Percentiles rank a stretch among this genome's conserved stretches.
These are phyloP conservation scores for Lumnitzera littorea DNA, from an alignment of 345 rosid species.

Conservation along the genomic window DNA sequence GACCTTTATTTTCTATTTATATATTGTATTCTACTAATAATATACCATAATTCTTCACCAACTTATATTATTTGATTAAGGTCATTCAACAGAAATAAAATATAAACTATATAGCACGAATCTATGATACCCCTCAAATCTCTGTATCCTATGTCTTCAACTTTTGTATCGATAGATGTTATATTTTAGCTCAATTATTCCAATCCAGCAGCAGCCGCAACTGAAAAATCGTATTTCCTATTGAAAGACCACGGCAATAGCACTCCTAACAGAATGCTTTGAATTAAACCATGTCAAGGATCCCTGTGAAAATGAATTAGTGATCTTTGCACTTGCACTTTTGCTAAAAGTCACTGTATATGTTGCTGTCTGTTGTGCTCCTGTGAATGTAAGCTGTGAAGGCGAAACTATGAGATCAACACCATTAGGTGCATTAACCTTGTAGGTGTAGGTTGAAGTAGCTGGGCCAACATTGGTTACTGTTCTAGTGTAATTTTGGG, in stretches of 20 bases:
- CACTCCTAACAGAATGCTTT: conserved; percentile 14
- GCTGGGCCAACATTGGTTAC: conserved; percentile 15
- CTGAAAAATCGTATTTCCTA: background rate
- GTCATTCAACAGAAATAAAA: too few relatives aligned
- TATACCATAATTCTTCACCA: too few relatives aligned
- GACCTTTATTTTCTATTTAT: too few relatives aligned
- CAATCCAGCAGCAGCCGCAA: background rate
- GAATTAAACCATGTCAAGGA: conserved; percentile 12
- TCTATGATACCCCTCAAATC: too few relatives aligned
- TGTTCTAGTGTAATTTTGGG: conserved; percentile 13
- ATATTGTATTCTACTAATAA: too few relatives aligned
- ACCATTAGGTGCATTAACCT: conserved; percentile 8
- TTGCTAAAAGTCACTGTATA: conserved; percentile 17
- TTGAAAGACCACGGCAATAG: conserved; percentile 10
- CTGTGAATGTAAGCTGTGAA: conserved; percentile 6
- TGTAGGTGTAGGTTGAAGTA: conserved; percentile 2
- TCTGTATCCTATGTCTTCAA: too few relatives aligned
- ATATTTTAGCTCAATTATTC: background rate
- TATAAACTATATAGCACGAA: too few relatives aligned
- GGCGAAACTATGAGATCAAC: conserved; percentile 17
- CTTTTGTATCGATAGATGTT: too few relatives aligned
- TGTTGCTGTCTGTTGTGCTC: conserved; percentile 3
- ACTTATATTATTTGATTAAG: too few relatives aligned
- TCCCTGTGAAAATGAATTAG: conserved; percentile 11
- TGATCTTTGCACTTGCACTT: background rate